These are phyloP conservation scores for Fimicolochytrium jonesii DNA, from an alignment of 192 early-diverging fungal genomes.

Conservation along the genomic window DNA sequence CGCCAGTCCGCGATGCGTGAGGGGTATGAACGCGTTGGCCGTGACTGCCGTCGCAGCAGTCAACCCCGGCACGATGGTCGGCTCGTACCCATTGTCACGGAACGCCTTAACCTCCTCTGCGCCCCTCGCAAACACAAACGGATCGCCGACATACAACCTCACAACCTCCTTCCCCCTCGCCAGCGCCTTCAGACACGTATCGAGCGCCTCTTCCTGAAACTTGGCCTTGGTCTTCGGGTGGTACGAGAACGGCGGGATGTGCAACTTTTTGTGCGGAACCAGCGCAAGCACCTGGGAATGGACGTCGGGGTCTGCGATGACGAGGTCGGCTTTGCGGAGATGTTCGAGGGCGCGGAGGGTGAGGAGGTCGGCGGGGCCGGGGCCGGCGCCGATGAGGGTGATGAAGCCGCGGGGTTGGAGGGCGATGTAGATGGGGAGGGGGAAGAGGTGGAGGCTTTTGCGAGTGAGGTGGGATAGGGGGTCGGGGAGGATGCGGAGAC, in stretches of 20 bases:
- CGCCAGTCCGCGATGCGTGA: conserved; percentile 84
- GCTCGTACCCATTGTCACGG: conserved; percentile 62
- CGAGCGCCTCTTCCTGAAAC: conserved; percentile 74
- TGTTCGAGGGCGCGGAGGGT: conserved; percentile 43
- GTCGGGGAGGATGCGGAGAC: conserved; percentile 10
- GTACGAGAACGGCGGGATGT: conserved; percentile 43
- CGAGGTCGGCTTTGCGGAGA: conserved; percentile 71
- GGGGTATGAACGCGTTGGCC: conserved; percentile 67
- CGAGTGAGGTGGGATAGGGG: conserved; percentile 1
- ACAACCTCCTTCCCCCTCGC: conserved; percentile 65
- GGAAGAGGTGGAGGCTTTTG: background rate
- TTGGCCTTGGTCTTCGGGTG: conserved; percentile 66
- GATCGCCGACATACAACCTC: conserved; percentile 88
- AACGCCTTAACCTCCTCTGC: conserved; percentile 83
- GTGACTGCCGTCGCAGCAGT: conserved; percentile 75
- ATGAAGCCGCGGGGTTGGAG: conserved; percentile 5
- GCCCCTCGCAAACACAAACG: conserved; percentile 89
- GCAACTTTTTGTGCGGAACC: conserved; percentile 57
- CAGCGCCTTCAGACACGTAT: conserved; percentile 69
- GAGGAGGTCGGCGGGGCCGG: conserved; percentile 78
- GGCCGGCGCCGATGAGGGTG: conserved; percentile 79
- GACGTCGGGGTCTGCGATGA: conserved; percentile 67
- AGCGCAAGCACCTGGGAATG: conserved; percentile 42
- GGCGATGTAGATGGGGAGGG: conserved; percentile 15
- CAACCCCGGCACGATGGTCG: conserved; percentile 71